These are phyloP conservation scores for Amanita pallidorosea DNA, from an alignment of 768 basidiomycete genomes.

Conservation along the genomic window DNA sequence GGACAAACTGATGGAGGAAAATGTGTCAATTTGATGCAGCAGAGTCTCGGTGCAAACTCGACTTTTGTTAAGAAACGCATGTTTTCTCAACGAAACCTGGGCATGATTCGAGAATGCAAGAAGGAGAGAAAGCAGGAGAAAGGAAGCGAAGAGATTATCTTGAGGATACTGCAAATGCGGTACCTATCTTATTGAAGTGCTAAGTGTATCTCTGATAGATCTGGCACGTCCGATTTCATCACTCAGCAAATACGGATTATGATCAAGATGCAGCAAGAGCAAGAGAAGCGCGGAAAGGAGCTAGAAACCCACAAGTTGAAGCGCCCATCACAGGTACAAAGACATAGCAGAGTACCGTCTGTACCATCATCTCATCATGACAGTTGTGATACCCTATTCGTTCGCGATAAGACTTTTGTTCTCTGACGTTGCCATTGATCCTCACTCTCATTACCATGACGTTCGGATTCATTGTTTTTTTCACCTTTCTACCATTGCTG, in stretches of 20 bases:
- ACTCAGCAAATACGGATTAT: constrained; percentile 79
- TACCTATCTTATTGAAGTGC: constrained; percentile 16
- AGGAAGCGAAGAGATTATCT: constrained; percentile 84
- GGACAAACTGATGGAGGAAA: constrained; percentile 86
- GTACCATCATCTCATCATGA: constrained; percentile 21
- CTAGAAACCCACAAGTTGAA: constrained; percentile 45
- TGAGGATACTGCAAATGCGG: constrained; percentile 95
- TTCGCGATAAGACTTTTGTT: not conserved
- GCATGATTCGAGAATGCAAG: constrained; percentile 92
- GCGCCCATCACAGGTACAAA: constrained; percentile 24
- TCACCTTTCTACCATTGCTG: too few relatives aligned
- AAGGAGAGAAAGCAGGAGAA: constrained; percentile 80
- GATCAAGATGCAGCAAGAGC: constrained; percentile 73
- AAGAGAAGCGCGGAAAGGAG: constrained; percentile 61
- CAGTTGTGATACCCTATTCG: not conserved
- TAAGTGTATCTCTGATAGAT: constrained; percentile 26
- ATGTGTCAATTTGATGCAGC: constrained; percentile 92
- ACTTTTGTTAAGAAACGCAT: constrained; percentile 81
- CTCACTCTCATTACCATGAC: not conserved
- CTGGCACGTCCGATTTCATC: constrained; percentile 79
- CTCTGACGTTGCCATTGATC: not conserved
- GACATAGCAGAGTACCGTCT: constrained; percentile 21
- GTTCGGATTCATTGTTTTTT: not conserved
- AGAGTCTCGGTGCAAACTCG: constrained; percentile 53
- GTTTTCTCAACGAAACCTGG: constrained; percentile 85